Base-by-base conservation (phyloP, 129 eudicot species). In the Apium graveolens region DNA sequence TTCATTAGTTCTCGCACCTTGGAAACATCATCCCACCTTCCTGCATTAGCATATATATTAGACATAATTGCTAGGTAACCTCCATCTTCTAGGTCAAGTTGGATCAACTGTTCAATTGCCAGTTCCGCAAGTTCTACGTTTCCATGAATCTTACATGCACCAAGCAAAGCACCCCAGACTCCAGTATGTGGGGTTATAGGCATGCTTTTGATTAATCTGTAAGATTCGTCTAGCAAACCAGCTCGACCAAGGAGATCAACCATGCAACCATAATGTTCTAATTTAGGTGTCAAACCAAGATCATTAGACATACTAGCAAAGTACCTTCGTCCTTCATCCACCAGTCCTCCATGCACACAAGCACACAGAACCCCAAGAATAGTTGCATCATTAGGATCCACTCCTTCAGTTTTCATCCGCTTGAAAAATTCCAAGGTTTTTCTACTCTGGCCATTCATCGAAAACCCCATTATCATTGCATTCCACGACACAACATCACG, bases 161-260 rank as follows among this genome's bases (percentile, higher is more conserved):
- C 84, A 37, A 84, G 84, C 68, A 84, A 80, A 43, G 87, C 80
- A n/a, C 87, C 80, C 87, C 87, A 84, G 26, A 81, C 80, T 39
- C 83, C 80, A 0, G 73, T 45, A 48, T 84, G 81, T 21, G 87
- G 87, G 27, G 82, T 65, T 35, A 80, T 1, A 16, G 77, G 82
- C 87, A 84, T 80, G 57, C 73, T 48, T 53, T 62, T 53, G 32
- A 84, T 66, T 42, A 84, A 45, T 41, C 70, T 26, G 39, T 84
- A 76, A 14, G 87, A 84, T 37, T 77, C 87, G 17, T 81, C 82
- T 37, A 84, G 74, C 70, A 84, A 77, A 43, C 87, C 84, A 45
- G 82, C 80, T 63, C 87, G 84, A 43, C 87, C 84, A 45, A 84
- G 87, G 38, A 74, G 60, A 44, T 74, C 77, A 44, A 74, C 60